Evolutionary conservation across 2,329 filamentous ascomycete genomes (phyloP).

Genomic region (Lojkania enalia): DNA sequence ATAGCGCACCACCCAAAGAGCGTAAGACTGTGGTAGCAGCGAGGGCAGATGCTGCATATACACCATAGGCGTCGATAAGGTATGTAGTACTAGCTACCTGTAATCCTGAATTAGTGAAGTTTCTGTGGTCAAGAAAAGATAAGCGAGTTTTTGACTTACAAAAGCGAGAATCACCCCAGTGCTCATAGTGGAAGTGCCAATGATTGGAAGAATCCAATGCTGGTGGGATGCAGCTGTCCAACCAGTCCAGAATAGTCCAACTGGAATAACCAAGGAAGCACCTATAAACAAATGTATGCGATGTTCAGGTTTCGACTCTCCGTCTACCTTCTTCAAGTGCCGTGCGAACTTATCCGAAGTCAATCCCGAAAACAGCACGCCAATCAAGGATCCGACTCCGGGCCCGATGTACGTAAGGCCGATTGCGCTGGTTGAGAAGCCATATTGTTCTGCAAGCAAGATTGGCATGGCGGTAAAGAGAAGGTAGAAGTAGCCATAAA

Average conservation of each 20-base stretch:
- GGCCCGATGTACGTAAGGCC: constrained; percentile 11
- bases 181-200: constrained; percentile 9
- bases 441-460: constrained; percentile 19
- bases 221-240: constrained; percentile 14
- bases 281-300: neutral
- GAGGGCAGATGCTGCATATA: constrained; percentile 51
- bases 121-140: neutral
- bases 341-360: neutral
- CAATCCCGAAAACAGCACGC: neutral
- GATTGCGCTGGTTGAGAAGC: constrained; percentile 6
- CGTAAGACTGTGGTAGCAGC: constrained; percentile 62
- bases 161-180: constrained; percentile 8
- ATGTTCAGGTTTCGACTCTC: constrained; percentile 3
- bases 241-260: constrained; percentile 5
- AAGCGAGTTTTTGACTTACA: neutral
- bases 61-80: constrained; percentile 61
- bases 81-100: constrained; percentile 56
- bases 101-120: no score
- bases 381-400: constrained; percentile 53
- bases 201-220: constrained; percentile 20
- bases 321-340: neutral
- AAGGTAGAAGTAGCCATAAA: constrained; percentile 39
- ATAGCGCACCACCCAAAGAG: constrained; percentile 56
- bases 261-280: neutral
- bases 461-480: constrained; percentile 22